phyloP scores from a whole-genome alignment of 1,139 yeast species.

The Meyerozyma carpophila region DNA sequence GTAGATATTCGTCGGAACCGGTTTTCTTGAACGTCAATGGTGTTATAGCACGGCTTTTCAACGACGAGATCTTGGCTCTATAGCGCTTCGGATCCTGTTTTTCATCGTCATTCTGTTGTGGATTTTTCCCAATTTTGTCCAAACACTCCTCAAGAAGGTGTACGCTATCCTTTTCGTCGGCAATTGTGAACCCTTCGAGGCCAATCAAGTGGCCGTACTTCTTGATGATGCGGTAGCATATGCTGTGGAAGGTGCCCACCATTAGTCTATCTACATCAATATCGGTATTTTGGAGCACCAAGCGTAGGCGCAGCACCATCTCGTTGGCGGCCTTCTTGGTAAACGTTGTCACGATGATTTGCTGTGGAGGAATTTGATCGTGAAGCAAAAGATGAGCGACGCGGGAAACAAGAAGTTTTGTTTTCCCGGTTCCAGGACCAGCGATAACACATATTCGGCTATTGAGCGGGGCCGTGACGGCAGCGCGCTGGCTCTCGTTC shows the following conservation, averaged over 20 bases:
- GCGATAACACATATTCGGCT: conserved; percentile 74
- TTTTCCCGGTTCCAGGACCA: conserved; percentile 90
- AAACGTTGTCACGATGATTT: conserved; percentile 80
- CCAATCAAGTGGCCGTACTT: conserved; percentile 52
- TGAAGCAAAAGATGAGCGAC: conserved; percentile 63
- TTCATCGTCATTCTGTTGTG: conserved; percentile 6
- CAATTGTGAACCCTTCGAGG: conserved; percentile 47
- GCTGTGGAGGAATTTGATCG: conserved; percentile 48
- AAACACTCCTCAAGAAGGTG: conserved; percentile 44
- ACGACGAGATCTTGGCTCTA: conserved; percentile 7
- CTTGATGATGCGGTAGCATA: conserved; percentile 59
- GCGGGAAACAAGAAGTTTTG: conserved; percentile 72
- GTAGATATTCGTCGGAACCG: conserved; percentile 13
- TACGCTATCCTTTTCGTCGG: conserved; percentile 61
- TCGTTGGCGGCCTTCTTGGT: conserved; percentile 88
- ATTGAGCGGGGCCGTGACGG: conserved; percentile 51
- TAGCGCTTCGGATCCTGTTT: conserved; percentile 2
- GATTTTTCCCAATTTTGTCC: conserved; percentile 5
- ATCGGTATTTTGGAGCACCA: conserved; percentile 30
- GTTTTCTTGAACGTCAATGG: conserved; percentile 4
- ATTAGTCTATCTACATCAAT: conserved; percentile 41
- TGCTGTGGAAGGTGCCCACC: conserved; percentile 85
- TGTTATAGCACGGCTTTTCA: conserved; percentile 8
- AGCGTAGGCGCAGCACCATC: conserved; percentile 56
- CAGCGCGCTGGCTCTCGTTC: conserved; percentile 54